A percentile compares a stretch with the other conserved stretches of the same genome.
Conservation (phyloP, 176 grass and related monocot species). For the Avena eriantha region DNA sequence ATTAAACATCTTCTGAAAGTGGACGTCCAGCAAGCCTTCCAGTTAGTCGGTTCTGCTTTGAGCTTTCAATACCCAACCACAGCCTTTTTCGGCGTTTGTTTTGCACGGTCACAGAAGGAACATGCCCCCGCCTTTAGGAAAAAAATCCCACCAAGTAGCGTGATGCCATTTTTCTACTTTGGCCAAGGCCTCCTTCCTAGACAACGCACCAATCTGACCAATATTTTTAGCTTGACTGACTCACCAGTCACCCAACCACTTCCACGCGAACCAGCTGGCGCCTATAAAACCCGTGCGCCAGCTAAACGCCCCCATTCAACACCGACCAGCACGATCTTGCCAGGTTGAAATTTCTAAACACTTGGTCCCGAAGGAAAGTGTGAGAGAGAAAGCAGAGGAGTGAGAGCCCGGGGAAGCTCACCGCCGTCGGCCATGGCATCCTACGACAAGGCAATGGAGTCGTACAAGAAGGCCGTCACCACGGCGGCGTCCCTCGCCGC, state of each 20-base stretch:
- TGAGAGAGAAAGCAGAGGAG: neutral
- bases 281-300: slow-evolving; percentile 41
- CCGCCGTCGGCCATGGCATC: slow-evolving; percentile 44
- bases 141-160: neutral
- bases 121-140: slow-evolving; percentile 9
- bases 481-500: slow-evolving; percentile 71
- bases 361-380: neutral
- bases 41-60: slow-evolving; percentile 11
- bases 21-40: slow-evolving; percentile 31
- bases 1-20: slow-evolving; percentile 27
- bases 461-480: slow-evolving; percentile 74
- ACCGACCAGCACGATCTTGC: slow-evolving; percentile 15
- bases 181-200: neutral
- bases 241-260: slow-evolving; percentile 39
- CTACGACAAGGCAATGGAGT: slow-evolving; percentile 66
- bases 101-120: slow-evolving; percentile 7
- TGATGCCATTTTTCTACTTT: slow-evolving; percentile 32
- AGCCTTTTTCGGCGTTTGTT: slow-evolving; percentile 25
- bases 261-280: neutral
- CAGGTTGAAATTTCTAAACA: neutral
- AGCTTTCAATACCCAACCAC: slow-evolving; percentile 26
- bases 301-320: slow-evolving; percentile 34
- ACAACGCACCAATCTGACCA: slow-evolving; percentile 43
- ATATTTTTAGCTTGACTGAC: slow-evolving; percentile 7
- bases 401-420: slow-evolving; percentile 1